phyloP scores from a whole-genome alignment of 1,284 basidiomycete species.

The Tilletia horrida region DNA sequence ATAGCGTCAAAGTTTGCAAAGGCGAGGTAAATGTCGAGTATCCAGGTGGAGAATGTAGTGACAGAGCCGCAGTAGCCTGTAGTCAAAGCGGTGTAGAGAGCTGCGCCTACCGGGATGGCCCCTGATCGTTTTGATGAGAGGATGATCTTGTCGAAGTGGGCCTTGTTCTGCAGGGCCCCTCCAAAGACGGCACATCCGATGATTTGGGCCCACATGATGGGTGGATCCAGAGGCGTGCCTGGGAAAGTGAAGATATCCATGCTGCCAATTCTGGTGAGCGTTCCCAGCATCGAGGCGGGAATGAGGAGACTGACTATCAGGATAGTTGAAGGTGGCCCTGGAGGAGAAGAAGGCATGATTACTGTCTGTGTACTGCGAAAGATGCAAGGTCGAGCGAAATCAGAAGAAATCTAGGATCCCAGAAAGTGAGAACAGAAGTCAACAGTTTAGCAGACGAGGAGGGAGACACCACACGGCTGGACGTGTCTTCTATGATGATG shows the following conservation, averaged over 20 bases:
- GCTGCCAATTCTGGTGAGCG: conserved; percentile 9
- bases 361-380: too few species aligned
- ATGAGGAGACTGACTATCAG: conserved; percentile 7
- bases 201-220: conserved; percentile 81
- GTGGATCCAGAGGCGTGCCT: conserved; percentile 58
- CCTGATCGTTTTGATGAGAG: not conserved
- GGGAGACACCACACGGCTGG: too few species aligned
- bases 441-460: too few species aligned
- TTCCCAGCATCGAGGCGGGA: conserved; percentile 6
- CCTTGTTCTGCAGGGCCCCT: conserved; percentile 49
- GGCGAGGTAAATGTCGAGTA: conserved; percentile 78
- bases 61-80: conserved; percentile 94
- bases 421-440: too few species aligned
- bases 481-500: too few species aligned
- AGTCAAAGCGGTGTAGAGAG: conserved; percentile 80
- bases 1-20: conserved; percentile 67
- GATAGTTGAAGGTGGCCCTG: not conserved
- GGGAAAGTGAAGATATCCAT: not conserved
- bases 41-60: conserved; percentile 96
- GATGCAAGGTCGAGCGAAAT: too few species aligned
- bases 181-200: conserved; percentile 92
- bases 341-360: not conserved
- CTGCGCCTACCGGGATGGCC: conserved; percentile 62
- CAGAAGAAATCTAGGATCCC: too few species aligned
- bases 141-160: not conserved